Evolutionary conservation across 163 green algal species (phyloP).

Genomic region (Volvox carteri): DNA sequence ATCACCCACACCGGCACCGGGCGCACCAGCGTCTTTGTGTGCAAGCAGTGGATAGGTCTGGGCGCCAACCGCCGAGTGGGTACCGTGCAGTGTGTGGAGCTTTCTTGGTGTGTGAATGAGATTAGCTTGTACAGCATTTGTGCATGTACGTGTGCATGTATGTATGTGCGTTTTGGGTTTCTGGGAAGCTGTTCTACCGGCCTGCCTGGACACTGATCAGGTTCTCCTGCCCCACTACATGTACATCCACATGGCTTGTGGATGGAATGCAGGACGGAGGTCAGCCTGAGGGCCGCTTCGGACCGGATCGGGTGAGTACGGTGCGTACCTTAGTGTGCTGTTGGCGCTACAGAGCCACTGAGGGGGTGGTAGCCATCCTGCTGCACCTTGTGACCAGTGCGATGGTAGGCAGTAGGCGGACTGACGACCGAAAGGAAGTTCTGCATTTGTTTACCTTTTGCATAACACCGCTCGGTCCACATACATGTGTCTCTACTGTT

Average conservation of each 20-base stretch:
- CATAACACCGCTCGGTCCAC: no score
- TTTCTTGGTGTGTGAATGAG: no score
- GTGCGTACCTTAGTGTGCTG: background rate
- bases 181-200: background rate
- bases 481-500: no score
- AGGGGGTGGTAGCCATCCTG: no score
- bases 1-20: conserved; percentile 31
- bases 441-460: no score
- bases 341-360: no score
- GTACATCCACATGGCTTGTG: background rate
- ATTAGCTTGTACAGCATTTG: no score
- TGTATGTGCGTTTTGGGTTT: background rate
- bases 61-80: background rate
- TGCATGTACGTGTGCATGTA: background rate
- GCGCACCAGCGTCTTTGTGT: conserved; percentile 33
- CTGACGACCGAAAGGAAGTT: no score
- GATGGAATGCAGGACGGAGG: background rate
- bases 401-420: no score
- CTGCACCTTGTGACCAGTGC: no score
- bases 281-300: background rate
- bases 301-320: background rate
- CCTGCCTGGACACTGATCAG: background rate
- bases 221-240: background rate
- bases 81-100: no score
- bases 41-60: conserved; percentile 47